Conservation (phyloP, 2,329 filamentous ascomycete species). For the Aspergillus hiratsukae region DNA sequence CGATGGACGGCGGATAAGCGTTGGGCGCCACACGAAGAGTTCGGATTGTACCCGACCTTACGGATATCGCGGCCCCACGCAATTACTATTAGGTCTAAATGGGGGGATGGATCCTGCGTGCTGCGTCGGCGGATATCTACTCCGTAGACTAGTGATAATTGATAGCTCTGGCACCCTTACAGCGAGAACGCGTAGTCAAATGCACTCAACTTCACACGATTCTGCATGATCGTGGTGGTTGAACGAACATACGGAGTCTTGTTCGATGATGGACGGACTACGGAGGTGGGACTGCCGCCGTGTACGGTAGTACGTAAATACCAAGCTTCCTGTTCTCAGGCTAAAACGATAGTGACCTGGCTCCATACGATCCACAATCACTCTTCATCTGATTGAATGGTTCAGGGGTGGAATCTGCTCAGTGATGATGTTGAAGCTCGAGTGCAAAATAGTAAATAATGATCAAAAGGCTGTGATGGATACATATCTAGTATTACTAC, state of each 20-base stretch:
- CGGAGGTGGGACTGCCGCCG: not conserved
- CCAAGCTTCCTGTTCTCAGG: not conserved
- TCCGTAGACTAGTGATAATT: not conserved
- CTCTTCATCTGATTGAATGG: too few relatives aligned
- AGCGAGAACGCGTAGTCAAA: not conserved
- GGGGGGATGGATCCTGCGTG: too few relatives aligned
- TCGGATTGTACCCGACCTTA: not conserved
- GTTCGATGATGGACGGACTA: not conserved
- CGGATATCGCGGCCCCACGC: too few relatives aligned
- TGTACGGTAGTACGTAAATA: not conserved
- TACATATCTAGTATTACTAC: not conserved
- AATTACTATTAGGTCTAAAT: too few relatives aligned
- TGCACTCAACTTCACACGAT: not conserved
- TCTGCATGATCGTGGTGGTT: too few relatives aligned
- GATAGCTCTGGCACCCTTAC: not conserved
- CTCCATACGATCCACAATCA: not conserved
- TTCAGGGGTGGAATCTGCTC: not conserved
- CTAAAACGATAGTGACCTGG: not conserved
- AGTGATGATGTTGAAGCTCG: not conserved
- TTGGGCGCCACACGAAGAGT: not conserved
- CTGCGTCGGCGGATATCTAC: too few relatives aligned
- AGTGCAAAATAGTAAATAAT: too few relatives aligned
- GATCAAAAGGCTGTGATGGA: too few relatives aligned
- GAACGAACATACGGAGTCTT: not conserved
- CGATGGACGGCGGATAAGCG: too few relatives aligned